Evolutionary conservation across 768 basidiomycete species (phyloP).

Genomic region (Boletus insuetus): DNA sequence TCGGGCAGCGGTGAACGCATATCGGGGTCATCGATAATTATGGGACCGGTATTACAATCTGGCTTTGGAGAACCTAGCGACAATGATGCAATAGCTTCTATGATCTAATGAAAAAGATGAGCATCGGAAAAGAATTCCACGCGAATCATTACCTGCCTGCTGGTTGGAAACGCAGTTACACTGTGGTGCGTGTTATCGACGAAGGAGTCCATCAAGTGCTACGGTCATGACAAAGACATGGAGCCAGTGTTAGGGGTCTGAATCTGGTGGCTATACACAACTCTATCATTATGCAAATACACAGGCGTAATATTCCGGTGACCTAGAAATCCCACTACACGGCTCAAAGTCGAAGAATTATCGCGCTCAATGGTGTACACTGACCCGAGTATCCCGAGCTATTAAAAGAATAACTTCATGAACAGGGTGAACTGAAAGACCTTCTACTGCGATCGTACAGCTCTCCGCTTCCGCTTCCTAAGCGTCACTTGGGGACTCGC

Average conservation of each 20-base stretch:
- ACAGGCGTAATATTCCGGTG: no score
- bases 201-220: not conserved
- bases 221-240: no score
- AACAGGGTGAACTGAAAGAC: not conserved
- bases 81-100: not conserved
- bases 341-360: not conserved
- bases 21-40: not conserved
- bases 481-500: constrained; percentile 11
- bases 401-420: not conserved
- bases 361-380: not conserved
- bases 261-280: not conserved
- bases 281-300: no score
- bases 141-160: constrained; percentile 1
- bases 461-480: constrained; percentile 24
- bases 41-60: not conserved
- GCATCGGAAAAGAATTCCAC: no score
- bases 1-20: not conserved
- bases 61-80: constrained; percentile 3
- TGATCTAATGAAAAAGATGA: constrained; percentile 3
- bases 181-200: not conserved
- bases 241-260: constrained; percentile 9
- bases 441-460: constrained; percentile 21
- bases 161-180: not conserved
- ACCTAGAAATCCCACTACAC: no score
- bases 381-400: not conserved